Base-by-base conservation (phyloP, 768 basidiomycete species). In the Suillus luteus region DNA sequence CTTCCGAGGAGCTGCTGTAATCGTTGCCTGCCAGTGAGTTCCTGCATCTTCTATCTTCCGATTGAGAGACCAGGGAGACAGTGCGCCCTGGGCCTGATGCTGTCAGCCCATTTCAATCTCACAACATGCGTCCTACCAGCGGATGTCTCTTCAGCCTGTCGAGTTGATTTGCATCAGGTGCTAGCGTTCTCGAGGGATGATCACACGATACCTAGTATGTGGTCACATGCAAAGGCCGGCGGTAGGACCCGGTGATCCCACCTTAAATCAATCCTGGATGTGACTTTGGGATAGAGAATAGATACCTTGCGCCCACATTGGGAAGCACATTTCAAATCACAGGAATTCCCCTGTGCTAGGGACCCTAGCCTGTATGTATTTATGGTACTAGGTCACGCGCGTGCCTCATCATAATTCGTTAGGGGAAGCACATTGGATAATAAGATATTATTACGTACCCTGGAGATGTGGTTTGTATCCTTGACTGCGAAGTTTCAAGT, bases 61-160 rank as follows among this genome's bases (percentile, higher is more conserved):
- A 88, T 90, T 38, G 87, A 90, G 63, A 78, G 81, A 60, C 88
- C 88, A 2, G 87, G 78, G 33, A 78, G 83, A 51, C 74, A 89
- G 17, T 79, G 88, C 3, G 31, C 31, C 4, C 31, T 31, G 31
- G 31, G 31, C 88, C 89, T 38, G 89, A 90, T 69, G 84, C 87
- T 37, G 87, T 88, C 64, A 60, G 86, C 81, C 31, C 9, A 2
- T 17, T 43, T 17, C 22, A 33, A 46, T n/a, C 24, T 35, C 8
- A 37, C 55, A 9, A 57, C 58, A 67, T 35, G 67, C 41, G 31
- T 27, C 44, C 15, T 37, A 38, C 54, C 65, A 82, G 78, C 82
- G 83, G 2, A 33, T 67, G 68, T 75, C 7, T 31, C 76, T 38
- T 75, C 77, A 27, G 82, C 33, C 6, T 35, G 31, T 31, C 31